phyloP scores from a whole-genome alignment of 2,329 filamentous ascomycete genomes.

The Sclerotinia spermophila region DNA sequence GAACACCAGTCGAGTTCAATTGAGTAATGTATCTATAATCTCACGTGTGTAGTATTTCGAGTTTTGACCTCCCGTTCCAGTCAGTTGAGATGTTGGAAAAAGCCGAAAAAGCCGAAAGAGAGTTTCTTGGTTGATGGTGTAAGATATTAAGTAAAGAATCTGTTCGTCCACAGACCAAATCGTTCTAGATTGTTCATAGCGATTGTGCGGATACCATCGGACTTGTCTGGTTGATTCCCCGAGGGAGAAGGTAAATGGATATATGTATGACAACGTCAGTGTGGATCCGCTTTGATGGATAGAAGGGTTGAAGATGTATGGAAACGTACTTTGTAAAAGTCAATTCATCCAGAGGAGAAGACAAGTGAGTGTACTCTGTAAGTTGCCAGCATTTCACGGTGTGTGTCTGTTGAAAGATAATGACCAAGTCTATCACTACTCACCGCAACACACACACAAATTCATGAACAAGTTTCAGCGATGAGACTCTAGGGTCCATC shows the following conservation, averaged over 20 bases:
- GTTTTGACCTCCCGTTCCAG: neutral
- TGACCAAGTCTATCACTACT: neutral
- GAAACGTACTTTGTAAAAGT: neutral
- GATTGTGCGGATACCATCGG: neutral
- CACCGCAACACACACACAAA: neutral
- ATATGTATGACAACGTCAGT: conserved; percentile 6
- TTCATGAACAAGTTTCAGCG: neutral
- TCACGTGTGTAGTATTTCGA: neutral
- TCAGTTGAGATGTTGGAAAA: neutral
- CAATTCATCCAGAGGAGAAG: neutral
- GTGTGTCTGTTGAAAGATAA: neutral
- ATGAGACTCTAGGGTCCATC: neutral
- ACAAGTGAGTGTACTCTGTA: neutral
- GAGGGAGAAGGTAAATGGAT: neutral
- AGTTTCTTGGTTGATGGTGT: neutral
- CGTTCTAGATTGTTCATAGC: neutral
- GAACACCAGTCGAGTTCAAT: neutral
- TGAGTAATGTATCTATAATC: neutral
- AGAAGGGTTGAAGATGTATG: neutral
- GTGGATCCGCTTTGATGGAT: neutral
- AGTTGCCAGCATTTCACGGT: neutral
- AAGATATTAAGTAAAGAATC: neutral
- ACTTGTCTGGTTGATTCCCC: neutral
- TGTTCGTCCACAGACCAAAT: neutral
- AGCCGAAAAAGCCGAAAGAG: neutral